Percentiles rank a stretch among this genome's conserved stretches.
These are phyloP conservation scores for Picea glauca DNA, from an alignment of 75 land plant species.

Conservation along the genomic window DNA sequence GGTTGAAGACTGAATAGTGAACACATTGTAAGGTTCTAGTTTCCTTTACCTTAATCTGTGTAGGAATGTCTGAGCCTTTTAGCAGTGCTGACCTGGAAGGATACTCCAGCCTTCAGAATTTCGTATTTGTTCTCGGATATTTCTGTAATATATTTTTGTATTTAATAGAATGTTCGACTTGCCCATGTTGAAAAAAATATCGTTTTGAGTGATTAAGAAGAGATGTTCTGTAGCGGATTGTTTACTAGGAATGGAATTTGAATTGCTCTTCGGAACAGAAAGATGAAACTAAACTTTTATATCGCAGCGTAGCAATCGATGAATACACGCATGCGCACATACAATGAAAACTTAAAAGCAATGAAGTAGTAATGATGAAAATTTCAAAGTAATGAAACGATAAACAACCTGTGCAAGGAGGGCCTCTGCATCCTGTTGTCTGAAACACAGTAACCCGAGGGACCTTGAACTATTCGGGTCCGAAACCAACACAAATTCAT, in stretches of 20 bases:
- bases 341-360: not conserved
- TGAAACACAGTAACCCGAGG: constrained; percentile 84
- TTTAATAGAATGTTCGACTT: no score
- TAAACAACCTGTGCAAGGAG: constrained; percentile 80
- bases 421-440: constrained; percentile 78
- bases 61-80: no score
- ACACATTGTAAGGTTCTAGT: no score
- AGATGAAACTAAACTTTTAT: not conserved
- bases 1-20: no score
- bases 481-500: constrained; percentile 92
- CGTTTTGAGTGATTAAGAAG: not conserved
- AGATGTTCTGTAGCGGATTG: not conserved
- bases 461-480: constrained; percentile 75
- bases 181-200: no score
- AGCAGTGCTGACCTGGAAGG: no score
- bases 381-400: not conserved
- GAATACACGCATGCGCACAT: not conserved
- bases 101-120: no score
- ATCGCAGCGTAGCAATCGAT: not conserved
- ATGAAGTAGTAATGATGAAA: not conserved
- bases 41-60: no score
- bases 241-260: not conserved
- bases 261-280: not conserved
- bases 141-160: no score
- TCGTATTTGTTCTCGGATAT: no score